Base-by-base conservation (phyloP, 495 filamentous ascomycete genomes). In the Choiromyces venosus region DNA sequence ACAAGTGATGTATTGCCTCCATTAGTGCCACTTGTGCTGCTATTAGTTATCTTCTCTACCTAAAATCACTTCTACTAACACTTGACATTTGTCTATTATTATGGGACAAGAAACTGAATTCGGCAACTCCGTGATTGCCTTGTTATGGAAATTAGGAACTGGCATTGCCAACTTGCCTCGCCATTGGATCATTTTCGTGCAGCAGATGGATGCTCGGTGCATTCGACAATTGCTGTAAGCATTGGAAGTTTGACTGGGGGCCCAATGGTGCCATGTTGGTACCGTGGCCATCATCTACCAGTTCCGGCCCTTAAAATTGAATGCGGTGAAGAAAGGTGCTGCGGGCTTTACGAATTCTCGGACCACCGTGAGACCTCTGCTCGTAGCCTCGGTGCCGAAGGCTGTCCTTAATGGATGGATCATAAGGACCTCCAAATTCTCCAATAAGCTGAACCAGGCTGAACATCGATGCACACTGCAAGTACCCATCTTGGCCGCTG, bases 391-490 rank as follows among this genome's bases (percentile, higher is more conserved):
- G 52, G 52, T 14, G 52, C 52, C 25, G 52, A 33, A 33, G 25
- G 12, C 52, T 61, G 25, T 14, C 25, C 25, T 61, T 33, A 33
- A 61, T 61, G 52, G 52, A 33, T 61, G 10, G 52, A 46, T 37
- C 33, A 71, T 37, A 71, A 37, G 37, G 25, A 37, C 75, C 74
- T 69, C 69, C 25, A 21, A 38, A 69, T 77, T 69, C 66, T 69
- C 67, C 38, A 66, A 72, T 68, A 33, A 40, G 68, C 29, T 44
- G 44, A 76, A 65, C 52, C 36, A 76, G 66, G 65, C 44, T 76
- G 44, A 74, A 76, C 75, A 52, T 65, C n/a, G 74, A 77, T 46
- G 75, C 52, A 16, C 52, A 25, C 25, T 33, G 52, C 52, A 16
- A 33, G 52, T 14, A 61, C 25, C 52, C 52, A 61, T 33, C 52